phyloP scores from a whole-genome alignment of 768 basidiomycete genomes.

The Calvatia gigantea region DNA sequence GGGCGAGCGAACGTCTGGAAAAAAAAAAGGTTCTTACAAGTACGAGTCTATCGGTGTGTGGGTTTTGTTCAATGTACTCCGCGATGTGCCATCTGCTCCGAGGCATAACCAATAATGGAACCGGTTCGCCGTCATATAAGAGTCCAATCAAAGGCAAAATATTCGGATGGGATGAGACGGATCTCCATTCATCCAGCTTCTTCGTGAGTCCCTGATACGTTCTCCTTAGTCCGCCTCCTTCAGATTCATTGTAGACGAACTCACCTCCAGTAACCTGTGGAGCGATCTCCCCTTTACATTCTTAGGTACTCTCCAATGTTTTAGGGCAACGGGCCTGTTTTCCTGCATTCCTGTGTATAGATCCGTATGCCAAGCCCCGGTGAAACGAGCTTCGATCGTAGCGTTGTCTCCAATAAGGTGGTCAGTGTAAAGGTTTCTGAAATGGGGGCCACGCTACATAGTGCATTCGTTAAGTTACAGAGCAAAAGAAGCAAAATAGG shows the following conservation, averaged over 20 bases:
- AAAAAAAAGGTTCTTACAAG: slow-evolving; percentile 6
- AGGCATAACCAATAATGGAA: slow-evolving; percentile 10
- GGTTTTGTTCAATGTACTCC: slow-evolving; percentile 11
- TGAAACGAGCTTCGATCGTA: neutral
- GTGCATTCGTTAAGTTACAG: neutral
- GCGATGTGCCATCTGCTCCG: slow-evolving; percentile 14
- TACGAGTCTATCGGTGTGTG: slow-evolving; percentile 3
- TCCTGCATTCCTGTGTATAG: neutral
- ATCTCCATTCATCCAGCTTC: slow-evolving; percentile 18
- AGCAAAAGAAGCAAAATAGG: neutral
- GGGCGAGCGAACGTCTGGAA: neutral
- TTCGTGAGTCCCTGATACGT: slow-evolving; percentile 4
- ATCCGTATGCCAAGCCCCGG: neutral
- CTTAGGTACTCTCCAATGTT: neutral
- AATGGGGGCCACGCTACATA: neutral
- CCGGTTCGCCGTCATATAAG: neutral
- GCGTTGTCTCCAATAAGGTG: neutral
- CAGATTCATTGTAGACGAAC: too few species aligned
- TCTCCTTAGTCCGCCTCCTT: neutral
- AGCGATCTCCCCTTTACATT: neutral
- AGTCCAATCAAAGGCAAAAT: slow-evolving; percentile 18
- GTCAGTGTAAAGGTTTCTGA: neutral
- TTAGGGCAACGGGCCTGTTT: neutral
- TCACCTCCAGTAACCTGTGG: neutral
- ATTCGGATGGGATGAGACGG: slow-evolving; percentile 15